phyloP scores from a whole-genome alignment of 2,329 filamentous ascomycete genomes.

The Chaetomiaceae sp. region DNA sequence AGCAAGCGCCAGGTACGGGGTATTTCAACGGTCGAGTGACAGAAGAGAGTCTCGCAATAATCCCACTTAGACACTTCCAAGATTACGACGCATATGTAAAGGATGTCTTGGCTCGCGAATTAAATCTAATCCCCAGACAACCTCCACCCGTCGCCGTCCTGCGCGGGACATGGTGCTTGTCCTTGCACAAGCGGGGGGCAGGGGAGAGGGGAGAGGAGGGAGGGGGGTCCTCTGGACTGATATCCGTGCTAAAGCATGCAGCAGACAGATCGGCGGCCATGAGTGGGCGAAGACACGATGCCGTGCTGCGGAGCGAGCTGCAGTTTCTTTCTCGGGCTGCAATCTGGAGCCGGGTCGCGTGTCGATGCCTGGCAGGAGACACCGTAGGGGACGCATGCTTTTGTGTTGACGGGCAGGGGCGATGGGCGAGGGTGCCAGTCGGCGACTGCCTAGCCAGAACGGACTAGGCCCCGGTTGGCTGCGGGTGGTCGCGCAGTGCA shows the following conservation, averaged over 20 bases:
- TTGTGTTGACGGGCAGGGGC: not conserved
- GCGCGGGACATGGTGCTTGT: too few species aligned
- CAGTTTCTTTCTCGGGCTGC: not conserved
- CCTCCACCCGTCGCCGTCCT: too few species aligned
- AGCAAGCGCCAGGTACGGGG: too few species aligned
- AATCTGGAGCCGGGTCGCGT: not conserved
- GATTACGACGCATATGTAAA: too few species aligned
- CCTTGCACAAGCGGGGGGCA: not conserved
- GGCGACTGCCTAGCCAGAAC: conserved; percentile 1
- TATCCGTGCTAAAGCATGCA: too few species aligned
- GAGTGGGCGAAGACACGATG: not conserved
- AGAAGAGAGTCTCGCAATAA: not conserved
- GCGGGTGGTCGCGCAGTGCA: conserved; percentile 14
- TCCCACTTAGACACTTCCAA: too few species aligned
- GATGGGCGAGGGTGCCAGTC: conserved; percentile 6
- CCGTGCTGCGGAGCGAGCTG: not conserved
- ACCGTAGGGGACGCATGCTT: too few species aligned
- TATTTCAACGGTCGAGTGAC: not conserved
- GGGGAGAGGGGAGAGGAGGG: not conserved
- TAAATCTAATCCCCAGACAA: too few species aligned
- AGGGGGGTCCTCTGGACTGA: not conserved
- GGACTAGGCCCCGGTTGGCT: conserved; percentile 15
- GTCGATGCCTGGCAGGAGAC: too few species aligned
- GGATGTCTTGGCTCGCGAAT: too few species aligned
- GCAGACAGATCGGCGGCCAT: conserved; percentile 5